Evolutionary conservation across 2,329 filamentous ascomycete genomes (phyloP).

Genomic region (Pestalotiopsis sp.): DNA sequence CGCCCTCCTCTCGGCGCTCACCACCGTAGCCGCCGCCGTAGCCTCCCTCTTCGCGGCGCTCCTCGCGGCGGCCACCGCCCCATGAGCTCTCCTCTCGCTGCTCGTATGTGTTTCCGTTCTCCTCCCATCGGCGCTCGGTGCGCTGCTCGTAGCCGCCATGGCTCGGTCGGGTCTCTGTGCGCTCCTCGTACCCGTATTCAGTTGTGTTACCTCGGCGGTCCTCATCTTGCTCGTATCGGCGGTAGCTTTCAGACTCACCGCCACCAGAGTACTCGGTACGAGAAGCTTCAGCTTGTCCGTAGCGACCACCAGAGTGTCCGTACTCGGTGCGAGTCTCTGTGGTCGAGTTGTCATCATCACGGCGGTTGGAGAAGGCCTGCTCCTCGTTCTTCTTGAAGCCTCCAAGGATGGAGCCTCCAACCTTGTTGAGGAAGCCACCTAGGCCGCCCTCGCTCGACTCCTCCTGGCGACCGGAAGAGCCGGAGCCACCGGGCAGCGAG

Average conservation of each 20-base stretch:
- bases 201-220: constrained; percentile 38
- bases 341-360: constrained; percentile 60
- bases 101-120: constrained; percentile 32
- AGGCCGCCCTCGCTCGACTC: constrained; percentile 58
- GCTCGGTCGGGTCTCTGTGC: constrained; percentile 52
- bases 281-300: constrained; percentile 62
- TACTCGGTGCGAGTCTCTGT: constrained; percentile 64
- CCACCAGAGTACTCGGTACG: constrained; percentile 61
- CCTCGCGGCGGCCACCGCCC: constrained; percentile 26
- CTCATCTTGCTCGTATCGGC: constrained; percentile 61
- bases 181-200: constrained; percentile 61
- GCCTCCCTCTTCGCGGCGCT: constrained; percentile 15
- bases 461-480: constrained; percentile 39
- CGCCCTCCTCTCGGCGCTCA: constrained; percentile 15
- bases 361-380: constrained; percentile 53
- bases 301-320: constrained; percentile 56
- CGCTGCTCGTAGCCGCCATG: constrained; percentile 59
- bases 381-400: constrained; percentile 58
- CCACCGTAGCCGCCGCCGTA: constrained; percentile 16
- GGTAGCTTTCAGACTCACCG: constrained; percentile 60
- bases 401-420: constrained; percentile 68
- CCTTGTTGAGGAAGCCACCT: constrained; percentile 70
- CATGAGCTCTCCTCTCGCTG: constrained; percentile 23
- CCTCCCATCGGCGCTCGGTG: constrained; percentile 53
- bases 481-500: constrained; percentile 10